Evolutionary conservation across 805 yeast genomes (phyloP), one percentile per base, ranked within the genome.

Genomic region (Zygosaccharomyces pseudorouxii): DNA sequence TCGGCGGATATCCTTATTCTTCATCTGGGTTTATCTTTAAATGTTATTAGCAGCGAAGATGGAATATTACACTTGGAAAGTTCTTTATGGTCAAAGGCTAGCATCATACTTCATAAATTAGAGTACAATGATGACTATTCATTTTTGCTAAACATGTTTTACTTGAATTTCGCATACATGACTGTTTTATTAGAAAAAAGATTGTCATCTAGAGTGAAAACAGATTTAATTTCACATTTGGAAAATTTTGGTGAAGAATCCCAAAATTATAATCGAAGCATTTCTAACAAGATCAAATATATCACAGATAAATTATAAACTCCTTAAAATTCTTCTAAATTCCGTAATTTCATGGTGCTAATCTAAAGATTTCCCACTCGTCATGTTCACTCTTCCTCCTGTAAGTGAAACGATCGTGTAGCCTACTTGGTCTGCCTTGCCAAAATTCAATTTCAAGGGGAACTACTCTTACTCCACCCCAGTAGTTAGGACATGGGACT

Each of bases 371-470:
- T 43, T 74, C 68, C 95, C 95, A 90, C 28, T 73, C 69, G 1
- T 66, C 72, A 11, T 70, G 73, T 14, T 71, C 76, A 7, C 64
- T 55, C 20, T 77, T 79, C 64, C 95, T 75, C 52, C 78, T 76
- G 68, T 77, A 90, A 11, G 82, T 79, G 44, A 90, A 73, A 57
- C 99, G 79, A 67, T 93, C 99, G 67, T 93, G 99, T 45, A 92
- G 73, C 65, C 99, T 79, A 62, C 87, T 84, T 51, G 78, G 75
- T 54, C 99, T 81, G 14, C 99, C 99, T 71, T 93, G 99, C 97
- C 98, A 93, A 63, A 92, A 93, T 70, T 93, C 99, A 55, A 92
- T 78, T 63, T 89, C 96, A 40, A 87, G 70, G 4, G 99, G 99
- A 37, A 85, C 81, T 14, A 93, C 75, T 61, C 96, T 77, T 43